These are phyloP conservation scores for Fomitopsis schrenkii DNA, from an alignment of 1,284 basidiomycete genomes.

Conservation along the genomic window DNA sequence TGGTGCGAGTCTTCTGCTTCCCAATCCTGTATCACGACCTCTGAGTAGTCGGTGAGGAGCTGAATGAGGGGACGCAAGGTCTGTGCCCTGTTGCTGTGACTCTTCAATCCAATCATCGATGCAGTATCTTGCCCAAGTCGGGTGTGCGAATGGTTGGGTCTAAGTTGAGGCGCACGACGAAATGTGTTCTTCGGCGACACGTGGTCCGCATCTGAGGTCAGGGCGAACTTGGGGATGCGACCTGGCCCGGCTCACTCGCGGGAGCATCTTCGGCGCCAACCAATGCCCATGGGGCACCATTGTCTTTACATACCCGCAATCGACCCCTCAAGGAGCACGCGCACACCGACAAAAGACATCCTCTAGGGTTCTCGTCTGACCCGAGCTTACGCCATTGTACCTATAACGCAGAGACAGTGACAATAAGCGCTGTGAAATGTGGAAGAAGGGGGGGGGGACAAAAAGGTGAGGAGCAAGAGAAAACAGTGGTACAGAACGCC, in stretches of 20 bases:
- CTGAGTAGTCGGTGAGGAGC: slow-evolving; percentile 1
- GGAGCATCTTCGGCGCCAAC: no score
- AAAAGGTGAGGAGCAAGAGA: neutral
- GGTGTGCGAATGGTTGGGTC: no score
- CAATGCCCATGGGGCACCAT: no score
- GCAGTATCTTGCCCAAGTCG: no score
- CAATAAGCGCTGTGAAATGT: neutral
- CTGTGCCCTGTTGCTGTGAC: neutral
- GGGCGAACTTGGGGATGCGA: no score
- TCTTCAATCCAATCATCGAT: neutral
- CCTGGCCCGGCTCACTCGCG: no score
- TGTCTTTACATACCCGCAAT: no score
- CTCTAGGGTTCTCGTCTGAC: slow-evolving; percentile 3
- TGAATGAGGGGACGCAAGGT: slow-evolving; percentile 4
- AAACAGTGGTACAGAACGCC: neutral
- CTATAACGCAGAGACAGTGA: slow-evolving; percentile 1
- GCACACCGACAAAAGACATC: neutral
- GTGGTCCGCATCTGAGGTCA: no score
- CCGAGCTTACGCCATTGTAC: slow-evolving; percentile 2
- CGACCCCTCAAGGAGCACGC: neutral
- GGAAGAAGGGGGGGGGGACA: neutral
- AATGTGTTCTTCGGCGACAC: no score
- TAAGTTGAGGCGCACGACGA: no score
- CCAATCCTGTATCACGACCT: slow-evolving; percentile 8
- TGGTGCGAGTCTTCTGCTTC: neutral